Evolutionary conservation across 202 grass and related monocot species (phyloP).

Genomic region (Setaria italica): DNA sequence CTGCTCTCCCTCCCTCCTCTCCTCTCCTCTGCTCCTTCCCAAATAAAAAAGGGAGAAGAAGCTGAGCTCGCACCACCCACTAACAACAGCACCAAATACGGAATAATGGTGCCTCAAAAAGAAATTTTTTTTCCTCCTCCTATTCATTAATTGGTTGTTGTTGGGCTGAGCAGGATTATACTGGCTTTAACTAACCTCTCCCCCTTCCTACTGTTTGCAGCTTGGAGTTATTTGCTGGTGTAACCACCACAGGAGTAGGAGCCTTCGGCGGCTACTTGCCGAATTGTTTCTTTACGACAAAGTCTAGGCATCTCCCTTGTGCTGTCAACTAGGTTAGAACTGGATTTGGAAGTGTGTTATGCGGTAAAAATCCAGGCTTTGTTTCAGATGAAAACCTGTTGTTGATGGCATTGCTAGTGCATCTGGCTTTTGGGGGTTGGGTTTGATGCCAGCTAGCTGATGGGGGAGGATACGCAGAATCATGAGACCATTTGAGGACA

Average conservation of each 20-base stretch:
- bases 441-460: constrained; percentile 48
- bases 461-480: constrained; percentile 56
- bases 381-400: not conserved
- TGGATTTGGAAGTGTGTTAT: not conserved
- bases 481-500: constrained; percentile 53
- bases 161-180: constrained; percentile 53
- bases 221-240: constrained; percentile 68
- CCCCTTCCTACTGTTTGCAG: constrained; percentile 46
- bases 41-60: constrained; percentile 1
- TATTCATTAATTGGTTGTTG: constrained; percentile 39
- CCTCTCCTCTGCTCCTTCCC: not conserved
- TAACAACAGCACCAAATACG: constrained; percentile 61
- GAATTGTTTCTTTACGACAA: constrained; percentile 58
- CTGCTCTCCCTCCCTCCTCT: not conserved
- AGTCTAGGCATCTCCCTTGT: constrained; percentile 31
- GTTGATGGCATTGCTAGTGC: constrained; percentile 23
- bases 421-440: constrained; percentile 21
- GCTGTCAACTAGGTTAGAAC: not conserved
- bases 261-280: constrained; percentile 45
- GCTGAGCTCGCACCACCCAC: constrained; percentile 43
- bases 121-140: constrained; percentile 22
- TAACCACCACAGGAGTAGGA: constrained; percentile 50
- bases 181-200: constrained; percentile 39
- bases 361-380: not conserved
- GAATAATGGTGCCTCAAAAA: constrained; percentile 49